Base-by-base conservation (phyloP, 106 monocot species). In the Allium cepa region DNA sequence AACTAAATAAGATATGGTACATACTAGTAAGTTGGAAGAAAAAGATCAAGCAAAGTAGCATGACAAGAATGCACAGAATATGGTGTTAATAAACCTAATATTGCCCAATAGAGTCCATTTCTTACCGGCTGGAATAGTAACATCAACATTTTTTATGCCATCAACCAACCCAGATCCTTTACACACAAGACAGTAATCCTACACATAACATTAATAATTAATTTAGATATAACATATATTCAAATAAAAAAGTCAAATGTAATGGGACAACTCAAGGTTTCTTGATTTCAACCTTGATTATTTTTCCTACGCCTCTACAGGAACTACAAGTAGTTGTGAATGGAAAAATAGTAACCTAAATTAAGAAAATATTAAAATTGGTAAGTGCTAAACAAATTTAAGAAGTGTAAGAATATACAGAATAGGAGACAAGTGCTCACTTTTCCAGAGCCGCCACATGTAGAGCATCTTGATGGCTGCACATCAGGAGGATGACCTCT, bases 281-380 rank as follows among this genome's bases (percentile, higher is more conserved):
- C 56, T 0, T 8, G 36, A 57, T 57, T 60, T 49, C 47, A 77
- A 97, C 97, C 97, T 97, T 80, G 57, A 89, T 84, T 82, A 87
- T 80, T 64, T 75, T 84, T 53, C 97, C 97, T 50, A 62, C 61
- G 48, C 97, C 97, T 80, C 76, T 84, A 81, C 97, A 97, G 51
- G 84, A 67, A 70, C 47, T 63, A 79, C 97, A 97, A 9, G 70
- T 82, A 9, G 92, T 78, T 59, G 87, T 89, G 76, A 97, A 97
- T 67, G 97, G 97, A 69, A 82, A 77, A 66, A 89, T 63, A 16
- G 86, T 89, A 69, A 97, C 92, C 97, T 97, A 72, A 64, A 79
- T 49, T 22, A 71, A 67, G 48, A 77, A 4, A 46, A 45, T 47
- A 50, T 9, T 36, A 70, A 12, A 73, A 72, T 13, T 26, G 49